Conservation (phyloP, 192 early-diverging fungal species). For the Coemansia guatemalensis region DNA sequence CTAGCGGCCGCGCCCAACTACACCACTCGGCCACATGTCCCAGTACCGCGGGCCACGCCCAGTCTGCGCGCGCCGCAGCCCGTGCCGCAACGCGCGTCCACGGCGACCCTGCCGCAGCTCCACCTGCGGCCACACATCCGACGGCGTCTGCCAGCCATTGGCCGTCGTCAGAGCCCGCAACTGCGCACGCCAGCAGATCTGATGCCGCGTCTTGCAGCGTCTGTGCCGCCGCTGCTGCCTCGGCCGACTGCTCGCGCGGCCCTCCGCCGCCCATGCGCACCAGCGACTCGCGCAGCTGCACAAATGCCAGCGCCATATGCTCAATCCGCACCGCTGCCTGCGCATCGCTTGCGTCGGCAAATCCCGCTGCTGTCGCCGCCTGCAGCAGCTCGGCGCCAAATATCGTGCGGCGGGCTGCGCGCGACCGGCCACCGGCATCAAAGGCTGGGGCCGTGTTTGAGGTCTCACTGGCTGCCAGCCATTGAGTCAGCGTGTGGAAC, state of each 20-base stretch:
- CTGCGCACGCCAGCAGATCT: conserved; percentile 18
- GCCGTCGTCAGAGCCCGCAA: background rate
- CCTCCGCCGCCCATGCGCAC: background rate
- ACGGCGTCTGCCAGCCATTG: background rate
- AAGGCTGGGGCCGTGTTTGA: background rate
- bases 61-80: conserved; percentile 4
- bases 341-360: background rate
- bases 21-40: conserved; percentile 34
- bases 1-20: conserved; percentile 28
- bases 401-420: conserved; percentile 36
- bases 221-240: conserved; percentile 13
- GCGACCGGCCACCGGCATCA: conserved; percentile 28
- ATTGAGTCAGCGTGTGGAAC: conserved; percentile 40
- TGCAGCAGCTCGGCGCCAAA: conserved; percentile 31
- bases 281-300: conserved; percentile 38
- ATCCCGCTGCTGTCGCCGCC: background rate
- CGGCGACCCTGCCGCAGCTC: background rate
- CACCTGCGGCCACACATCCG: conserved; percentile 16
- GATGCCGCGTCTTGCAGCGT: conserved; percentile 28
- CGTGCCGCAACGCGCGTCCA: background rate
- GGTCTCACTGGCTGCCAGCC: conserved; percentile 12
- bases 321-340: conserved; percentile 10
- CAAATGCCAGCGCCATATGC: conserved; percentile 37
- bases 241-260: conserved; percentile 12
- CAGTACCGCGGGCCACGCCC: conserved; percentile 31